A percentile compares a stretch with the other conserved stretches of the same genome.
These are phyloP conservation scores for Usnea hakonensis DNA, from an alignment of 495 filamentous ascomycete genomes.

Conservation along the genomic window DNA sequence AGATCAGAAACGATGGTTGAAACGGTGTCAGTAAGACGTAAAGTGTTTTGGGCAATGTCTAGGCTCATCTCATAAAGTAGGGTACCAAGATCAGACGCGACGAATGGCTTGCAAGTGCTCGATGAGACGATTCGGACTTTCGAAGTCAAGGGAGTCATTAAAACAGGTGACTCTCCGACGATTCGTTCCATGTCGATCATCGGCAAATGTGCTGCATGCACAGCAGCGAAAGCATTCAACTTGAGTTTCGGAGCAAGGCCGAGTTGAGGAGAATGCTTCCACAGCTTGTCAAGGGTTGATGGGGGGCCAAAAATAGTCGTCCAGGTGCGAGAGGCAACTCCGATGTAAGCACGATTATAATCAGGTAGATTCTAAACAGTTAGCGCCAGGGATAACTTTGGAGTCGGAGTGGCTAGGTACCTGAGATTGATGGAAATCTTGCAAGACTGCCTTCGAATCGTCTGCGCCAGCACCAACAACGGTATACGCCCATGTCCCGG, in stretches of 20 bases:
- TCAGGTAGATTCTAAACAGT: slow-evolving; percentile 7
- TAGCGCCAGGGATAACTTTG: background rate
- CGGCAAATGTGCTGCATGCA: slow-evolving; percentile 17
- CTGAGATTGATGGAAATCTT: slow-evolving; percentile 12
- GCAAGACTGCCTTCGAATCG: slow-evolving; percentile 8
- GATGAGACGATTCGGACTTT: slow-evolving; percentile 14
- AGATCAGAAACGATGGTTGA: slow-evolving; percentile 9
- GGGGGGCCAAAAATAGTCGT: slow-evolving; percentile 17
- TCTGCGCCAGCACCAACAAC: slow-evolving; percentile 13
- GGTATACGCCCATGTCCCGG: slow-evolving; percentile 18
- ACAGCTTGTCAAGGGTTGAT: slow-evolving; percentile 13
- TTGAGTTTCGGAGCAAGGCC: slow-evolving; percentile 15
- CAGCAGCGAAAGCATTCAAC: slow-evolving; percentile 7
- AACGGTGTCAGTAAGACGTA: slow-evolving; percentile 16
- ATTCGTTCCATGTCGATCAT: slow-evolving; percentile 14
- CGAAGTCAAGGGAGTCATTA: background rate
- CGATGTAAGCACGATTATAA: slow-evolving; percentile 7
- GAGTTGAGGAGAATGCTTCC: slow-evolving; percentile 4
- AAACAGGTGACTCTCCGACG: slow-evolving; percentile 13
- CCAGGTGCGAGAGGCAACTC: slow-evolving; percentile 13
- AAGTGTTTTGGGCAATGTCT: slow-evolving; percentile 13
- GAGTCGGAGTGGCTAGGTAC: background rate
- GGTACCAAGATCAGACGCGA: slow-evolving; percentile 10
- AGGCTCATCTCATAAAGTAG: slow-evolving; percentile 14
- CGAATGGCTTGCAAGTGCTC: slow-evolving; percentile 9